Percentiles rank a stretch among this genome's conserved stretches.
Conservation (phyloP, 192 early-diverging fungal genomes). For the Chytriomyces confervae region DNA sequence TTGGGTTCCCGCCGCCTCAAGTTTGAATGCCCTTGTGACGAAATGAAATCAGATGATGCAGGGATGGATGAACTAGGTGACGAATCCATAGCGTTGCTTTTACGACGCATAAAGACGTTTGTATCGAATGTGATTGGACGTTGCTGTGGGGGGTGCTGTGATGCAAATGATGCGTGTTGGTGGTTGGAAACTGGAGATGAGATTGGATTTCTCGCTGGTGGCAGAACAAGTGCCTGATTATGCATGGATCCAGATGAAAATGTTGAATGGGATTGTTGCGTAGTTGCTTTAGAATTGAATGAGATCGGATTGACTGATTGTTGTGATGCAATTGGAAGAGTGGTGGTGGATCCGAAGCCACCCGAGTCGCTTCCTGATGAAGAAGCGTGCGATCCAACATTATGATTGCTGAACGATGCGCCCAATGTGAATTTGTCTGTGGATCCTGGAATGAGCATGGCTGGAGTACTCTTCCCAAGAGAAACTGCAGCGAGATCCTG, state of each 20-base stretch:
- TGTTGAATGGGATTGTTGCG: background rate
- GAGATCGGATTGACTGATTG: background rate
- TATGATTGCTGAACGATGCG: background rate
- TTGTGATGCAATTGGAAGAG: background rate
- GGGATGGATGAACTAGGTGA: too few species aligned
- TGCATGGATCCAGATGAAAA: background rate
- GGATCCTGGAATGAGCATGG: constrained; percentile 1
- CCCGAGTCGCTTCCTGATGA: background rate
- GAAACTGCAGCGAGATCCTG: too few species aligned
- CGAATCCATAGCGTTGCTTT: too few species aligned
- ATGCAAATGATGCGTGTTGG: too few species aligned
- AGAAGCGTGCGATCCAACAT: background rate
- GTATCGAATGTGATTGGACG: too few species aligned
- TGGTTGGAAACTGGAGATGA: too few species aligned
- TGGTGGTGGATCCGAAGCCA: background rate
- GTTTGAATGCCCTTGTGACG: too few species aligned
- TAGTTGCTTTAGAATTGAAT: background rate
- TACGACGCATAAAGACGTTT: too few species aligned
- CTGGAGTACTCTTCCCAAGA: background rate
- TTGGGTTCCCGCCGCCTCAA: too few species aligned
- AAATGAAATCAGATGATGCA: too few species aligned
- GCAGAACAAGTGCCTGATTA: background rate
- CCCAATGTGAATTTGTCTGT: background rate
- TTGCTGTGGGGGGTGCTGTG: too few species aligned
- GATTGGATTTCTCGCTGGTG: too few species aligned